phyloP scores from a whole-genome alignment of 2,329 filamentous ascomycete genomes.

The Fusarium praegraminearum region DNA sequence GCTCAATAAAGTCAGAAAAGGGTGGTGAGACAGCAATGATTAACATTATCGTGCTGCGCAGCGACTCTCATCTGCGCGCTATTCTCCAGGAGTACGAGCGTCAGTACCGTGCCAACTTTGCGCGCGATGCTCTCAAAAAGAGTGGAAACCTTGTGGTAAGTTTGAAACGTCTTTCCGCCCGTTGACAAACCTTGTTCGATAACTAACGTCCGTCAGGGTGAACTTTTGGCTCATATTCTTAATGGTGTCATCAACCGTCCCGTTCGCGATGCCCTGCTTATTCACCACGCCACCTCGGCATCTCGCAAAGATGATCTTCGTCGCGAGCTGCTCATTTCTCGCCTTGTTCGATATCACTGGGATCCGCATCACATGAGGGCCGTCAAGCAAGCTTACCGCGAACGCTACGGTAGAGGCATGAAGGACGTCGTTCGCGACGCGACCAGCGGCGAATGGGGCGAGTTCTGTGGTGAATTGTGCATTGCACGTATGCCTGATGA shows the following conservation, averaged over 20 bases:
- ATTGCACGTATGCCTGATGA: constrained; percentile 71
- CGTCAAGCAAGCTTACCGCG: constrained; percentile 83
- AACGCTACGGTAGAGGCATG: constrained; percentile 79
- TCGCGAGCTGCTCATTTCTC: constrained; percentile 86
- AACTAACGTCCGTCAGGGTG: constrained; percentile 72
- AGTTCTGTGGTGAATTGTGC: constrained; percentile 79
- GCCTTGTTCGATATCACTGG: constrained; percentile 93
- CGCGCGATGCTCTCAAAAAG: constrained; percentile 86
- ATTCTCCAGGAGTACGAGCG: constrained; percentile 82
- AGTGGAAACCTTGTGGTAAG: constrained; percentile 92
- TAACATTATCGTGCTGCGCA: constrained; percentile 81
- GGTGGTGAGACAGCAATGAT: constrained; percentile 93
- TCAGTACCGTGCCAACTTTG: constrained; percentile 83
- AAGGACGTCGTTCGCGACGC: constrained; percentile 83
- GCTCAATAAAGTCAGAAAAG: constrained; percentile 75
- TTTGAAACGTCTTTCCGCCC: constrained; percentile 45
- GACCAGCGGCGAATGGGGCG: constrained; percentile 80
- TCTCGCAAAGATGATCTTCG: constrained; percentile 78
- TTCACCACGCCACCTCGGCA: constrained; percentile 88
- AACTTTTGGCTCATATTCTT: constrained; percentile 92
- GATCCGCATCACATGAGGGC: constrained; percentile 83
- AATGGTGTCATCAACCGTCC: constrained; percentile 97
- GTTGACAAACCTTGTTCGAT: not conserved
- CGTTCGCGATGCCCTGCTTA: constrained; percentile 88
- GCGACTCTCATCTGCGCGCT: constrained; percentile 84